A percentile compares a stretch with the other conserved stretches of the same genome.
Evolutionary conservation across 805 yeast genomes (phyloP).

Genomic region (Candida ponderosae): DNA sequence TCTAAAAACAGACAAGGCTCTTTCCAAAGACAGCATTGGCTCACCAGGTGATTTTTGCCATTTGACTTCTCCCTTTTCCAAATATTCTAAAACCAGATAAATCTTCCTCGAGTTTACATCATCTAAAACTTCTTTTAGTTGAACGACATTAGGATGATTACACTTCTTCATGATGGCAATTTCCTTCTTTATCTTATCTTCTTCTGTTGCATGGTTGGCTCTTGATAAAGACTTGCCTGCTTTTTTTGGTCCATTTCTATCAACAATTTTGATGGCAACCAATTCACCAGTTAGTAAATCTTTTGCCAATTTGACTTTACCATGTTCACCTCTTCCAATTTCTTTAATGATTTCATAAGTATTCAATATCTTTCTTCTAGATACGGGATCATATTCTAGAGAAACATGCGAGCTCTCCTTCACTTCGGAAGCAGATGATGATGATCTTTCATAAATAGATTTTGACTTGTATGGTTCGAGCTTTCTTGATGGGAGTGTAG

Average conservation of each 20-base stretch:
- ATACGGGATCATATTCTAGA: constrained; percentile 83
- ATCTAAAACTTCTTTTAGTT: constrained; percentile 79
- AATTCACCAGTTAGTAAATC: constrained; percentile 54
- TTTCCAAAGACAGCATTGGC: constrained; percentile 61
- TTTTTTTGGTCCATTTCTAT: constrained; percentile 55
- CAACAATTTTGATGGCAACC: constrained; percentile 93
- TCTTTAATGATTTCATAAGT: constrained; percentile 84
- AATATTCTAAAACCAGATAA: constrained; percentile 81
- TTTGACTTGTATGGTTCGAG: constrained; percentile 15
- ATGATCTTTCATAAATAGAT: constrained; percentile 18
- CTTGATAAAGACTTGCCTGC: constrained; percentile 36
- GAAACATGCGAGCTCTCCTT: constrained; percentile 77
- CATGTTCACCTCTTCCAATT: constrained; percentile 95
- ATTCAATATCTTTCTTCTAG: constrained; percentile 73
- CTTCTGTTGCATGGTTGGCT: constrained; percentile 33
- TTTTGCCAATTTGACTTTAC: constrained; percentile 89
- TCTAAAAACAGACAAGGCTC: constrained; percentile 65
- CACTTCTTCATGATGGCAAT: constrained; percentile 92
- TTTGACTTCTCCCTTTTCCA: constrained; percentile 83
- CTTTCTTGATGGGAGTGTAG: constrained; percentile 6
- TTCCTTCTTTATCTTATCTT: constrained; percentile 74
- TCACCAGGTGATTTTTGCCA: constrained; percentile 60
- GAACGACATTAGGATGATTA: constrained; percentile 88
- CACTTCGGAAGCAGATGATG: constrained; percentile 32
- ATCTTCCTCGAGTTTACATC: constrained; percentile 79